A percentile compares a stretch with the other conserved stretches of the same genome.
These are phyloP conservation scores for Colletotrichum salicis DNA, from an alignment of 2,329 filamentous ascomycete species.

Conservation along the genomic window DNA sequence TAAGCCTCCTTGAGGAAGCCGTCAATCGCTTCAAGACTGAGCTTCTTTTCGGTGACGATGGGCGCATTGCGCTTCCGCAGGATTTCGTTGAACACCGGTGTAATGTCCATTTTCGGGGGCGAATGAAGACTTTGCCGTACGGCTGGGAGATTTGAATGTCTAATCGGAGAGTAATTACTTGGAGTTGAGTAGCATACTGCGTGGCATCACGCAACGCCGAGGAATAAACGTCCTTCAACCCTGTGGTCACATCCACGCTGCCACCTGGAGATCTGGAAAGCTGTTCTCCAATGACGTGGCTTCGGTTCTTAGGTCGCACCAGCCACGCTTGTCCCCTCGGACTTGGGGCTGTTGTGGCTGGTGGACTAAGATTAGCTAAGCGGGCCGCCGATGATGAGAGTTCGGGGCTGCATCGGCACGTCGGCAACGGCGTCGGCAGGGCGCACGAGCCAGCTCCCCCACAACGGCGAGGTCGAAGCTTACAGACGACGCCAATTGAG, in stretches of 20 bases:
- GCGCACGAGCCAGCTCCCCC: slow-evolving; percentile 3
- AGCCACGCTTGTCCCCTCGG: not conserved
- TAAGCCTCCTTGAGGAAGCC: slow-evolving; percentile 95
- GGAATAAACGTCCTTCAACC: not conserved
- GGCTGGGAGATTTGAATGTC: too few species aligned
- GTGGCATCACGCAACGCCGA: not conserved
- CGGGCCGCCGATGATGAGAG: not conserved
- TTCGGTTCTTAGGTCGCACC: not conserved
- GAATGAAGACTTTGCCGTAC: not conserved
- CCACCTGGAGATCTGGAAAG: slow-evolving; percentile 5
- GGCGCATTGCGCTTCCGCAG: slow-evolving; percentile 69
- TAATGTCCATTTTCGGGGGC: slow-evolving; percentile 68
- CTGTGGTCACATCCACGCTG: slow-evolving; percentile 6
- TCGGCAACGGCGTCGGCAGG: slow-evolving; percentile 13
- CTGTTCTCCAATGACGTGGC: slow-evolving; percentile 36
- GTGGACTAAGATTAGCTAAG: not conserved
- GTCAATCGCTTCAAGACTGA: slow-evolving; percentile 70
- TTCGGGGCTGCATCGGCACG: slow-evolving; percentile 20
- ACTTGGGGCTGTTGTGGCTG: not conserved
- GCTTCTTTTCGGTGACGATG: slow-evolving; percentile 53
- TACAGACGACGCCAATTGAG: not conserved
- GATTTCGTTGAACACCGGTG: slow-evolving; percentile 74
- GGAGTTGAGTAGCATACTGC: not conserved
- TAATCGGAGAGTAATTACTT: not conserved
- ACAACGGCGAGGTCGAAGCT: not conserved